Base-by-base conservation (phyloP, 768 basidiomycete genomes). In the Tubosaeta brunneosetosa region DNA sequence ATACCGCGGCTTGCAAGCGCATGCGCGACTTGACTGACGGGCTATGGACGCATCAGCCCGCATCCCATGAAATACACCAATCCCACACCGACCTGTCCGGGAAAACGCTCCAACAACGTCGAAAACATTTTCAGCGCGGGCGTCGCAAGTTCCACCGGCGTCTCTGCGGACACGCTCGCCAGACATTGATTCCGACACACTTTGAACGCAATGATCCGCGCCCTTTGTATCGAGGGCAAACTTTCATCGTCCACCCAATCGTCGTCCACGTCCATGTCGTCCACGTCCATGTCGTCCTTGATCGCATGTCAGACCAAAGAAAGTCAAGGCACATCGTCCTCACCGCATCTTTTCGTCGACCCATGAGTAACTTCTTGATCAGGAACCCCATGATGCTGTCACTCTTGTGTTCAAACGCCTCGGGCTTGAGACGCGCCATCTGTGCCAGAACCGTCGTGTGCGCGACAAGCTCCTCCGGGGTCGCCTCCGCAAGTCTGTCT, bases 171-270 rank as follows among this genome's bases (percentile, higher is more conserved):
- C 0, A 82, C 82, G 59, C 86, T 85, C 0, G 86, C 80, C 12
- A 95, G 73, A 62, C 85, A 84, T 16, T 93, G 84, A 66, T 93
- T 85, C 25, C 90, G 79, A 64, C 85, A 85, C 6, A 94, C 78
- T 68, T 97, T 94, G 22, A 98, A 66, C 2, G 84, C 79, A 8
- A 86, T 70, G 3, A 97, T 64, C 63, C 91, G 91, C 0, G 91
- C 88, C 41, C 73, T 74, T 1, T 91, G 77, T 4, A 76, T 73
- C 2, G 76, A 71, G 0, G 81, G 63, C 19, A 95, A 66, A 3
- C 84, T 76, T 0, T 75, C 75, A 33, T 93, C 85, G 31, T 85
- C 80, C 9, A 81, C 72, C 94, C 94, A 97, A 58, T 94, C 89
- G 37, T 81, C 79, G 13, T 80, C n/a, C n/a, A n/a, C n/a, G n/a